Percentiles rank a stretch among this genome's conserved stretches.
These are phyloP conservation scores for Primulina tabacum DNA, from an alignment of 257 asterid species.

Conservation along the genomic window DNA sequence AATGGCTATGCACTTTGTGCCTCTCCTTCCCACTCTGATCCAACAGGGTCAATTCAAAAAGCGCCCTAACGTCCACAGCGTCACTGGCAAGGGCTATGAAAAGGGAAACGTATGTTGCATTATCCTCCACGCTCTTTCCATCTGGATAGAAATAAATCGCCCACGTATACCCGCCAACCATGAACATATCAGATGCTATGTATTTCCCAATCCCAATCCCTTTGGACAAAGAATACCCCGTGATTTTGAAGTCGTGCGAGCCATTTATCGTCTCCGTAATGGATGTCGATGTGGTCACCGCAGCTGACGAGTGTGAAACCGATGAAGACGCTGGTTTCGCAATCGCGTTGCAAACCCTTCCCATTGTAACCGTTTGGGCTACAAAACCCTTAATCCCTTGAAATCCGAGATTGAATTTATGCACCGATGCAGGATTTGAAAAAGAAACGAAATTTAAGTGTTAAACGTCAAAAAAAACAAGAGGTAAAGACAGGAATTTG, in stretches of 20 bases:
- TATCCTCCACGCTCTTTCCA: constrained; percentile 90
- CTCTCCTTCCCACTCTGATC: constrained; percentile 93
- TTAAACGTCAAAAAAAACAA: neutral
- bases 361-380: constrained; percentile 51
- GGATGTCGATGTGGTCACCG: constrained; percentile 70
- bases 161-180: constrained; percentile 92
- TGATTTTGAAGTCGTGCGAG: constrained; percentile 75
- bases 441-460: constrained; percentile 10
- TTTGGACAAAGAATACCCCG: constrained; percentile 75
- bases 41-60: constrained; percentile 76
- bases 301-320: constrained; percentile 39
- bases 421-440: neutral
- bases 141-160: constrained; percentile 91
- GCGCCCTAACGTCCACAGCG: constrained; percentile 86
- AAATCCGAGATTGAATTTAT: neutral
- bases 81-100: constrained; percentile 83
- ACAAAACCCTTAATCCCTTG: neutral
- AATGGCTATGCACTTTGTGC: constrained; percentile 95
- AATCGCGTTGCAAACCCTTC: constrained; percentile 54
- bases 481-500: neutral
- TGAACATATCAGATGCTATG: constrained; percentile 72
- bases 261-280: constrained; percentile 79
- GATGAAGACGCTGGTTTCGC: constrained; percentile 48
- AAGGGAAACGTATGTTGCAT: constrained; percentile 74
- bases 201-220: constrained; percentile 93